These are phyloP conservation scores for Talaromyces albobiverticillius DNA, from an alignment of 2,329 filamentous ascomycete genomes.

Conservation along the genomic window DNA sequence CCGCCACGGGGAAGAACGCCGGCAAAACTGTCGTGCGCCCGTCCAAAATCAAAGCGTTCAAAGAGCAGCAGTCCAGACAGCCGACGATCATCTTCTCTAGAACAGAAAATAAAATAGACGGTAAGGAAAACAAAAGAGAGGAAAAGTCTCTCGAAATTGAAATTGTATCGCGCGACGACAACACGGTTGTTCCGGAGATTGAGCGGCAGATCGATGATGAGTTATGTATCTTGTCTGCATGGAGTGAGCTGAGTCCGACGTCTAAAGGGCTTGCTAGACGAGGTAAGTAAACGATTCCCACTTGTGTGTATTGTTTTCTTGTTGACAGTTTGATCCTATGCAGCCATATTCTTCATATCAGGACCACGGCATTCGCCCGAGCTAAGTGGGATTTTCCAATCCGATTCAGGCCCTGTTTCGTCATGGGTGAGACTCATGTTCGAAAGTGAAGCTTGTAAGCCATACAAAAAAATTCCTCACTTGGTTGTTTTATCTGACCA, in stretches of 20 bases:
- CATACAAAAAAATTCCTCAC: not conserved
- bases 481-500: not conserved
- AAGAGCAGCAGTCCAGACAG: not conserved
- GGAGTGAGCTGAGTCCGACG: not conserved
- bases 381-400: constrained; percentile 8
- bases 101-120: not conserved
- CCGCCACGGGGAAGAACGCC: constrained; percentile 11
- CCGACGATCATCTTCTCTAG: not conserved
- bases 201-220: constrained; percentile 11
- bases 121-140: not conserved
- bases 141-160: not conserved
- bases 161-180: not conserved
- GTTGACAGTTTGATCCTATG: not conserved
- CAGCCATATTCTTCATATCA: constrained; percentile 13
- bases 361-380: constrained; percentile 8
- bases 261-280: constrained; percentile 7
- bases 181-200: not conserved
- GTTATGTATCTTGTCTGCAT: constrained; percentile 1
- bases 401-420: not conserved
- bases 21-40: constrained; percentile 13
- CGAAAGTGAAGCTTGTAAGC: constrained; percentile 13
- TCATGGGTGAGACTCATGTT: constrained; percentile 11
- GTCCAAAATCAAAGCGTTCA: constrained; percentile 11
- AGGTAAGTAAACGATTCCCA: not conserved
- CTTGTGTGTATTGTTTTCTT: not conserved